Conservation (phyloP, 306 rosid genomes). For the Acmispon strigosus region DNA sequence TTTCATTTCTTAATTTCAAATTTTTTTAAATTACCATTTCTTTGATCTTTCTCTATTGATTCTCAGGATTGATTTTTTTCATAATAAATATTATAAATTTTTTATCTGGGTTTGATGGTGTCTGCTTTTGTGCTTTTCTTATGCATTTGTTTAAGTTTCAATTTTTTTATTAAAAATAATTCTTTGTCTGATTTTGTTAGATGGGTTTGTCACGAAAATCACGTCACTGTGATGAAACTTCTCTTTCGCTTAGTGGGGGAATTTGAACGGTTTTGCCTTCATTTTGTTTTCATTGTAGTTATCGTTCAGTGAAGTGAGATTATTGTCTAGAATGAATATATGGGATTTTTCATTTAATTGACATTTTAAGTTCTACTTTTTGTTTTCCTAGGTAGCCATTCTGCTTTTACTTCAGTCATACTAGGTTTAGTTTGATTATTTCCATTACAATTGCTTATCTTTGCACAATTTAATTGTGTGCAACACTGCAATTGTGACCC, state of each 20-base stretch:
- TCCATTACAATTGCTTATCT: neutral
- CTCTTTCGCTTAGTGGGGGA: neutral
- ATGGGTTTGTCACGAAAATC: neutral
- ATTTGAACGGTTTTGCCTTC: neutral
- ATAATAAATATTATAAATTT: neutral
- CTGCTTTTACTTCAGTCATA: neutral
- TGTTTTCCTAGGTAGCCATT: neutral
- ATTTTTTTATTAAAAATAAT: neutral
- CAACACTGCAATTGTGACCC: neutral
- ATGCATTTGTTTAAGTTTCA: constrained; percentile 13
- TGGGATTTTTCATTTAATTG: neutral
- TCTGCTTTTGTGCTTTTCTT: neutral
- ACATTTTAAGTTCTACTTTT: neutral
- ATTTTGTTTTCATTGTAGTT: neutral
- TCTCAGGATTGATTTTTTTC: neutral
- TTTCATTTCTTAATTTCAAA: neutral
- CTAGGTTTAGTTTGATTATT: neutral
- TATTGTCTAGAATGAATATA: neutral
- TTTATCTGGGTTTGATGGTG: neutral
- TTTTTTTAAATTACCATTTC: neutral
- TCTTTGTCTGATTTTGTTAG: neutral
- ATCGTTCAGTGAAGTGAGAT: neutral
- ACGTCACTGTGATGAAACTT: neutral
- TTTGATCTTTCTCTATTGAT: neutral
- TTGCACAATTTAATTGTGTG: neutral